Evolutionary conservation across 192 early-diverging fungal genomes (phyloP).

Genomic region (Diversispora eburnea): DNA sequence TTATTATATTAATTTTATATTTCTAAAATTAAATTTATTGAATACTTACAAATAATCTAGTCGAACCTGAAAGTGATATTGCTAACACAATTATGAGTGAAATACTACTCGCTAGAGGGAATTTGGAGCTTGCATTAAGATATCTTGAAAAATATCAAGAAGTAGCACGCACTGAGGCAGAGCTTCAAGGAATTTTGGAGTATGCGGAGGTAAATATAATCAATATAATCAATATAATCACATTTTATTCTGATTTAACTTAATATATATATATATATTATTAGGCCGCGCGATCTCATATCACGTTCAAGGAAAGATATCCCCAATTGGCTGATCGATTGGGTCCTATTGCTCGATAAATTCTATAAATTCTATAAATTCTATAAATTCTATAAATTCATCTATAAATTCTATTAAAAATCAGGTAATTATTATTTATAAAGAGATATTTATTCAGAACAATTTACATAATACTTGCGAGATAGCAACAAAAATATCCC

Average conservation of each 20-base stretch:
- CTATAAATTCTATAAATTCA: not conserved
- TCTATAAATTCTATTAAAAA: no score
- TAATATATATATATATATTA: not conserved
- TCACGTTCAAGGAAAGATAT: constrained; percentile 14
- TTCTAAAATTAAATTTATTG: no score
- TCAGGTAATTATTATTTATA: no score
- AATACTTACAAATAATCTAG: constrained; percentile 31
- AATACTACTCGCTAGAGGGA: constrained; percentile 81
- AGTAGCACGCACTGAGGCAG: constrained; percentile 83
- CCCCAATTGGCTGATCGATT: constrained; percentile 19
- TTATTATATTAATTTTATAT: no score
- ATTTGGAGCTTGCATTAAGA: constrained; percentile 77
- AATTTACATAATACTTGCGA: no score
- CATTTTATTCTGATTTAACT: not conserved
- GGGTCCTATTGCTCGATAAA: not conserved
- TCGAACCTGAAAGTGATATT: constrained; percentile 95
- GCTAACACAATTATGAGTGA: constrained; percentile 78
- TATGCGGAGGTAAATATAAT: constrained; percentile 20
- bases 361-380: not conserved
- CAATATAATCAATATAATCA: not conserved
- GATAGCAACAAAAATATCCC: no score
- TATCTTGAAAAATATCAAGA: constrained; percentile 80
- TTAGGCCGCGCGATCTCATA: constrained; percentile 20
- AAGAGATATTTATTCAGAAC: no score
- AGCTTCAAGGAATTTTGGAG: constrained; percentile 72